Evolutionary conservation across 2,329 filamentous ascomycete genomes (phyloP), one percentile per base, ranked within the genome.

Genomic region (Aspergillus ochraceoroseus): DNA sequence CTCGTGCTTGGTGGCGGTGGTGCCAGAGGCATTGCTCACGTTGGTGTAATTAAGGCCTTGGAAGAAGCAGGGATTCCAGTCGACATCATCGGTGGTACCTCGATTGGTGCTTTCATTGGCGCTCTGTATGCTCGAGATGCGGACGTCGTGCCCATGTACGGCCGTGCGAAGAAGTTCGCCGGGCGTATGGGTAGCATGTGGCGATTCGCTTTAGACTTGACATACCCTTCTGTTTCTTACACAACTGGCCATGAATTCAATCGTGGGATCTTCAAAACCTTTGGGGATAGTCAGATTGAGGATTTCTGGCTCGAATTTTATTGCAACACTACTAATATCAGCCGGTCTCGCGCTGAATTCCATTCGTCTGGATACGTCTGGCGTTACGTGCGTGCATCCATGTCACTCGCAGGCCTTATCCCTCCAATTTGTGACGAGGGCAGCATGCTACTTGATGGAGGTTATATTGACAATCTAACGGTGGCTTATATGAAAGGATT

Each of bases 281-380:
- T 98, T 62, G 92, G 89, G 9, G 87, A 95, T 57, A 86, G 87
- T 7, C 92, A 96, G 61, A 96, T 98, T 43, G 92, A 98, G 66
- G 92, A 98, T 63, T 98, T 96, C 58, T 98, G 92, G 92, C 77
- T 98, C 7, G 88, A 95, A 53, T 98, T 87, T 63, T 98, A 98
- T 69, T 98, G 94, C 75, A 98, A 98, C 67, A 96, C 92, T 0
- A 98, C 94, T 25, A 98, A 96, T 64, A 96, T 98, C 67, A 94
- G 85, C 70, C 94, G 94, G 64, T 92, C 85, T 46, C 79, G 90
- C 13, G 80, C 80, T 2, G 92, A 98, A 62, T 89, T 94, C 51
- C 92, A 98, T 65, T 95, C 88, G 0, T 92, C 85, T 46, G 92
- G 92, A 9, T 98, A 98, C 58, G 90, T 92, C 0, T 98, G 92